Evolutionary conservation across 306 rosid species (phyloP).

Genomic region (Casuarina equisetifolia): DNA sequence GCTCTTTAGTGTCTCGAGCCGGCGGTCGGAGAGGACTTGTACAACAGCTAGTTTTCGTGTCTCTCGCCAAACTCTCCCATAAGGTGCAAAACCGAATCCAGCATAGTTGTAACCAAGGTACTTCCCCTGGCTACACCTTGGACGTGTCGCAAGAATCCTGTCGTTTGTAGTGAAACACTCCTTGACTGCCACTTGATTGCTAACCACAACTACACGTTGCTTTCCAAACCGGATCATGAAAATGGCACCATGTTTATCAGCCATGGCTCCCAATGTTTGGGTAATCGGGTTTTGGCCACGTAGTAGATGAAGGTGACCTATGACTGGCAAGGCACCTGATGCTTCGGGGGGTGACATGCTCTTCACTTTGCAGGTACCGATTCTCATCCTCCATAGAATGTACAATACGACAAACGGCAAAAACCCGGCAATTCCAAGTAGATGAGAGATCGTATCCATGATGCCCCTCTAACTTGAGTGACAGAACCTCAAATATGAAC

Average conservation of each 20-base stretch:
- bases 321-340: slow-evolving; percentile 26
- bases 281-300: not conserved
- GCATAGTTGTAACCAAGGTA: slow-evolving; percentile 32
- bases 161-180: slow-evolving; percentile 38
- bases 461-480: not conserved
- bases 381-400: slow-evolving; percentile 6
- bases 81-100: slow-evolving; percentile 22
- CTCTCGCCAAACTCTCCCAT: slow-evolving; percentile 21
- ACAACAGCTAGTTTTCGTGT: slow-evolving; percentile 20
- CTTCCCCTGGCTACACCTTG: slow-evolving; percentile 7
- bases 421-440: slow-evolving; percentile 13
- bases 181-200: slow-evolving; percentile 30
- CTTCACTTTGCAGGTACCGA: not conserved
- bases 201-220: slow-evolving; percentile 19
- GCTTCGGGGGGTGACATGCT: slow-evolving; percentile 18
- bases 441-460: slow-evolving; percentile 24
- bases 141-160: slow-evolving; percentile 3
- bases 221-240: slow-evolving; percentile 27
- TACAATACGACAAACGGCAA: slow-evolving; percentile 2
- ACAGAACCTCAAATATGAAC: not conserved
- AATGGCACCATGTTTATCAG: slow-evolving; percentile 31
- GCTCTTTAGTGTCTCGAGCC: slow-evolving; percentile 10
- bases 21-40: slow-evolving; percentile 24
- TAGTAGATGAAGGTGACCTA: slow-evolving; percentile 31
- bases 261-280: slow-evolving; percentile 18